Evolutionary conservation across 148 eudicot genomes (phyloP).

Genomic region (Rhododendron vialii): DNA sequence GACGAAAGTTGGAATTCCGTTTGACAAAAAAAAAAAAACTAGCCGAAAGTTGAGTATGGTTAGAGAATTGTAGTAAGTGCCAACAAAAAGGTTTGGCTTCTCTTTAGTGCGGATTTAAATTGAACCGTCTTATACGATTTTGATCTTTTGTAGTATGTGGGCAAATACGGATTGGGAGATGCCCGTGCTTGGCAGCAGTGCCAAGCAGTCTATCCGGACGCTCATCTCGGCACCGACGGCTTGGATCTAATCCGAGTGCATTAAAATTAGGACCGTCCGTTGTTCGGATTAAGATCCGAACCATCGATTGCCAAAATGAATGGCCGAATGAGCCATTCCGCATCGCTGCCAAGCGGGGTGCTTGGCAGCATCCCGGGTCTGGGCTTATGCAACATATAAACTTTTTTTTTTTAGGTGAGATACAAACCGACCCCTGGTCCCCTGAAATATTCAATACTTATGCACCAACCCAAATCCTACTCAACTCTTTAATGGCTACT

Average conservation of each 20-base stretch:
- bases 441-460: background rate
- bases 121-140: background rate
- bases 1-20: background rate
- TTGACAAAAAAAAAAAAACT: no score
- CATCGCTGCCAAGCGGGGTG: no score
- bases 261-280: no score
- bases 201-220: no score
- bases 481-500: background rate
- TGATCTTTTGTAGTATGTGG: background rate
- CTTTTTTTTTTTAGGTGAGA: background rate
- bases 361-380: no score
- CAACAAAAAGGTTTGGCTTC: background rate
- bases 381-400: background rate
- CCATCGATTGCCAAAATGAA: no score
- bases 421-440: background rate
- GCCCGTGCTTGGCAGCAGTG: no score
- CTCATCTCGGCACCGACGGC: rapidly evolving
- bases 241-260: no score
- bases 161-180: no score
- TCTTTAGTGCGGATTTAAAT: background rate
- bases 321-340: rapidly evolving
- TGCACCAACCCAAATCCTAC: background rate
- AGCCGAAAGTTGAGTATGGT: background rate
- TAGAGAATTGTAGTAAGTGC: background rate
- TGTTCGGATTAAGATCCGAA: no score